Conservation (phyloP, 371 early-diverging fungal genomes). For the Phascolomyces articulosus region DNA sequence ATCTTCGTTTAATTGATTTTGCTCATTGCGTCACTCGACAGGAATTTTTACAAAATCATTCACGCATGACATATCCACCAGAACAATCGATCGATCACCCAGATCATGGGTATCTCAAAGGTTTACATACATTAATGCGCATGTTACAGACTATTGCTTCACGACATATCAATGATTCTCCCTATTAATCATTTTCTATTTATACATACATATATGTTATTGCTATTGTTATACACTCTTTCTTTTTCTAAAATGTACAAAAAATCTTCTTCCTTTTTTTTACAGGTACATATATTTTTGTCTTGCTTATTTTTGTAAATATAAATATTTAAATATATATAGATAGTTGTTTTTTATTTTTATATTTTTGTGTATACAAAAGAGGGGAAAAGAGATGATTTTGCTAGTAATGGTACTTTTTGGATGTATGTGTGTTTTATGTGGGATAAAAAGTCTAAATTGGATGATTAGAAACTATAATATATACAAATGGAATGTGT, state of each 20-base stretch:
- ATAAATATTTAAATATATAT: too few relatives aligned
- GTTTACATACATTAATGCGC: constrained; percentile 62
- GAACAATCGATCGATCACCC: constrained; percentile 58
- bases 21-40: constrained; percentile 68
- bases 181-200: not conserved
- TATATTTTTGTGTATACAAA: too few relatives aligned
- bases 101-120: constrained; percentile 73
- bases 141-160: constrained; percentile 53
- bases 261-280: too few relatives aligned
- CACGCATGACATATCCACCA: constrained; percentile 59
- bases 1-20: constrained; percentile 91
- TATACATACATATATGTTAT: not conserved
- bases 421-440: too few relatives aligned
- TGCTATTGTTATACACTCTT: not conserved
- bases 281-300: not conserved
- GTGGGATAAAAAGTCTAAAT: too few relatives aligned
- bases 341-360: too few relatives aligned
- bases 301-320: too few relatives aligned
- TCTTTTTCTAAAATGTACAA: too few relatives aligned
- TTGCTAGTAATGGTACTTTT: too few relatives aligned
- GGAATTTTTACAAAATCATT: constrained; percentile 15
- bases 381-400: too few relatives aligned
- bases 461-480: too few relatives aligned
- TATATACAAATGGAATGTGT: too few relatives aligned
- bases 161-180: not conserved